Evolutionary conservation across 179 eudicot genomes (phyloP), one percentile per base, ranked within the genome.

Genomic region (Camellia oleifera): DNA sequence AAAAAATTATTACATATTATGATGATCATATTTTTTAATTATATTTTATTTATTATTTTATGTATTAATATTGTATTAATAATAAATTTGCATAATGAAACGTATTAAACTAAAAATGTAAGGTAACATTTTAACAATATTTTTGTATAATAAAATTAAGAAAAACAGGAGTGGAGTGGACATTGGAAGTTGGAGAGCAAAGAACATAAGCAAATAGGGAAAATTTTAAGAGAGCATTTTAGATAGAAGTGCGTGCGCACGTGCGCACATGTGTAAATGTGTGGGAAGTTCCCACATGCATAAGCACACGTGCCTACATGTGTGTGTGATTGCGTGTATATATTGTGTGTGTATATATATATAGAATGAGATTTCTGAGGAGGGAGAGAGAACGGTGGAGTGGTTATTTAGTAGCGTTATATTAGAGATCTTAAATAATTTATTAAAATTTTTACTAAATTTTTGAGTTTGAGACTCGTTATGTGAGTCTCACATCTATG

Each of bases 311-410:
- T 77, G 69, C 72, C 15, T 63, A 63, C 79, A 77, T 77, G 77
- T 75, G 77, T 77, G 71, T 63, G 79, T 65, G 58, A 65, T 18
- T 77, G 54, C 71, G 61, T 77, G 79, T 62, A 61, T 11, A 26
- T 32, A 4, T 45, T 65, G 50, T 42, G 72, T 4, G 5, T 48
- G 18, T 69, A 26, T 18, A 67, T 13, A 67, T 0, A 67, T 42
- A 65, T 45, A 67, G 71, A 48, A 7, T 4, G 52, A 48, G 52
- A 48, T 7, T 48, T 48, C 52, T 48, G 52, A 32, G 2, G 40
- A 32, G 40, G 40, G 40, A 32, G 40, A 32, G 40, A 32, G 52
- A 7, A 48, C 4, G 5, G 5, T 3, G 52, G 52, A 48, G 8
- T 48, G 52, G 52, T 32, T 32, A 32, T 32, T 32, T 32, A 32